Conservation (phyloP, 805 yeast genomes). For the Kodamaea jinghongensis region DNA sequence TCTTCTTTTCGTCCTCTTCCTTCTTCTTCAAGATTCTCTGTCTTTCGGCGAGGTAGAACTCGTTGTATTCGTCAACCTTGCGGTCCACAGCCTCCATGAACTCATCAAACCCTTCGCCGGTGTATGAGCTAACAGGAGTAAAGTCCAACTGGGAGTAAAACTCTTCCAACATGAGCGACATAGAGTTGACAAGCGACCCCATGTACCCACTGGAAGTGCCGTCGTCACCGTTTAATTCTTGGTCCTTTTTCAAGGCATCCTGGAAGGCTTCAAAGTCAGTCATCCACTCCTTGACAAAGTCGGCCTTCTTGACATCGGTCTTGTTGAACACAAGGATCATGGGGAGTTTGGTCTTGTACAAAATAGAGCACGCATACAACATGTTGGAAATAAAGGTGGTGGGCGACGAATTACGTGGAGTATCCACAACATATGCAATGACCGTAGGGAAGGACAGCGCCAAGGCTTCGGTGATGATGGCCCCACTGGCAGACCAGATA, state of each 20-base stretch:
- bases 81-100: slow-evolving; percentile 80
- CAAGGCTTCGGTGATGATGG: slow-evolving; percentile 93
- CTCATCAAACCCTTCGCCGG: slow-evolving; percentile 94
- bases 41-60: slow-evolving; percentile 80
- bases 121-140: slow-evolving; percentile 87
- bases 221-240: slow-evolving; percentile 61
- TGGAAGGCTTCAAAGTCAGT: slow-evolving; percentile 92
- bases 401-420: slow-evolving; percentile 92
- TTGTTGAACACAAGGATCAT: slow-evolving; percentile 96
- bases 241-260: slow-evolving; percentile 63
- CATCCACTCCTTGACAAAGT: slow-evolving; percentile 96
- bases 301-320: slow-evolving; percentile 82
- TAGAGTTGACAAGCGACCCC: slow-evolving; percentile 89
- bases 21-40: slow-evolving; percentile 76
- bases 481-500: slow-evolving; percentile 97
- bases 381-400: slow-evolving; percentile 97
- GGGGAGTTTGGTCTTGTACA: slow-evolving; percentile 93
- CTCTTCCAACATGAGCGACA: slow-evolving; percentile 95
- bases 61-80: slow-evolving; percentile 84
- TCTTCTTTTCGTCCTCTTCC: slow-evolving; percentile 67
- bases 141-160: slow-evolving; percentile 91
- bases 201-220: slow-evolving; percentile 79
- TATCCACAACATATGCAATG: slow-evolving; percentile 92
- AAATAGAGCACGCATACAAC: slow-evolving; percentile 96
- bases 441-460: slow-evolving; percentile 96